phyloP scores from a whole-genome alignment of 2,329 filamentous ascomycete species.

The Xylariaceae sp. region DNA sequence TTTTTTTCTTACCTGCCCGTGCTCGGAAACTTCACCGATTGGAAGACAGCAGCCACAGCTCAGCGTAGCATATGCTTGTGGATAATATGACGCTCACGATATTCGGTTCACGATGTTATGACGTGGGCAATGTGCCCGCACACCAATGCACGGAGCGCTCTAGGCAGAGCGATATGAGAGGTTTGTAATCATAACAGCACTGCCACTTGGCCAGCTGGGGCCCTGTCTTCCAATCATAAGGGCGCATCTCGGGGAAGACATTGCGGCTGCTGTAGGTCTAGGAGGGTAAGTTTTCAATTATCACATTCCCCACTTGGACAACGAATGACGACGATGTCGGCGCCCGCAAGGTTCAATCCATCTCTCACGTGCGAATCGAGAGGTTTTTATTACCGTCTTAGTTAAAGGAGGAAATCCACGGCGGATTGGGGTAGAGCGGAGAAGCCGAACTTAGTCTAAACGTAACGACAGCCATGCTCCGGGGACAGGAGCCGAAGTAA shows the following conservation, averaged over 20 bases:
- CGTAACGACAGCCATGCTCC: not conserved
- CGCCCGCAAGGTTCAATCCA: constrained; percentile 7
- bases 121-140: constrained; percentile 4
- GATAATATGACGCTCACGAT: constrained; percentile 21
- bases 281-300: not conserved
- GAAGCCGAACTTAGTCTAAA: not conserved
- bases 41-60: not conserved
- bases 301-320: constrained; percentile 12
- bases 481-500: not conserved
- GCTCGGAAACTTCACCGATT: constrained; percentile 4
- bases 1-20: too few species aligned
- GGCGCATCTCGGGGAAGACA: not conserved
- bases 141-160: constrained; percentile 3
- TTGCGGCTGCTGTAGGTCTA: not conserved
- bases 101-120: not conserved
- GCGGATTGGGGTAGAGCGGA: not conserved
- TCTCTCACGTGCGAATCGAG: too few species aligned
- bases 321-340: constrained; percentile 16
- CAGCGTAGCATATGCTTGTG: not conserved
- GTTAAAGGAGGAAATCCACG: not conserved
- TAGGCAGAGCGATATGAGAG: not conserved
- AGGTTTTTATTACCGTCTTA: not conserved
- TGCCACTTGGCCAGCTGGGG: not conserved
- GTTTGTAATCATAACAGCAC: not conserved
- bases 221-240: not conserved